Base-by-base conservation (phyloP, 768 basidiomycete species). In the Xerocomellus amylosporus region DNA sequence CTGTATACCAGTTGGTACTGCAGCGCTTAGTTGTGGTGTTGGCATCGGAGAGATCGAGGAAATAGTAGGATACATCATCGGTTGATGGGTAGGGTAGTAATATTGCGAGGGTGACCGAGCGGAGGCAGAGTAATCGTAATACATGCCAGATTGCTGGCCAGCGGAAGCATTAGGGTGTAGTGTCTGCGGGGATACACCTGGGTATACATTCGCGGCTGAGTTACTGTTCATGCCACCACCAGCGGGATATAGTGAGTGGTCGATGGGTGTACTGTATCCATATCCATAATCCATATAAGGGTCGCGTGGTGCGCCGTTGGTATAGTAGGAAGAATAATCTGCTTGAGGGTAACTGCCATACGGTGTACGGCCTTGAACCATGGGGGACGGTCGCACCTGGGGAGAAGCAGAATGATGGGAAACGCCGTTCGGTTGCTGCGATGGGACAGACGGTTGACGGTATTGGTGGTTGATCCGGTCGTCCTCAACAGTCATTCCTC, bases 271-370 rank as follows among this genome's bases (percentile, higher is more conserved):
- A 54, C 78, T 79, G 66, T 84, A 86, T 52, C 76, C 77, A 65
- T 85, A 84, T 39, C 77, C 73, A 70, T 80, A 85, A 49, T 85
- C 84, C 55, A 73, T 66, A 59, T 79, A 82, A 40, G 72, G 68
- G 58, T 84, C 81, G 55, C 77, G 77, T 55, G 71, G 71, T 38
- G 80, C 72, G 31, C 77, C 75, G 39, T 75, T 77, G 44, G 74
- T 67, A 70, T 85, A 86, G 65, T 86, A 87, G 9, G 76, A 73
- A 24, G 79, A 74, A 65, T 83, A 88, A 41, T 88, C 87, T 20
- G 77, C 69, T 59, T 76, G 79, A 24, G 77, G 75, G 62, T 80
- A 86, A 39, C 72, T 66, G 42, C 73, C 73, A 64, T 80, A 88
- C 2, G 76, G 73, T 38, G 72, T 67, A 48, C 79, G 75, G 9